Evolutionary conservation across 164 flowering plant genomes (phyloP).

Genomic region (Euptelea pleiosperma): DNA sequence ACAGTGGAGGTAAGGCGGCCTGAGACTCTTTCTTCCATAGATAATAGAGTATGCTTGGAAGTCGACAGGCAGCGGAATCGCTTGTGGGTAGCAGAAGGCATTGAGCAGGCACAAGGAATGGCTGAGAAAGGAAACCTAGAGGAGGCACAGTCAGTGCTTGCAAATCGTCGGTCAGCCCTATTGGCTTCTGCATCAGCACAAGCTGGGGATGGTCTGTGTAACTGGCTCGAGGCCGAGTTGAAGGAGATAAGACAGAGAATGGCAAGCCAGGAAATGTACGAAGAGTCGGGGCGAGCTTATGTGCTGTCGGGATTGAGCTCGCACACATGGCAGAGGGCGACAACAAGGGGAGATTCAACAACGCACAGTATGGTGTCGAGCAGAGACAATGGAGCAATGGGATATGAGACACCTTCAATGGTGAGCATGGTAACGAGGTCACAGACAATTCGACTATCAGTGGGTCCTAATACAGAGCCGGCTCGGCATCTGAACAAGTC

Average conservation of each 20-base stretch:
- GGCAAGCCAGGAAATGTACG: slow-evolving; percentile 27
- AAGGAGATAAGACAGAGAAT: slow-evolving; percentile 28
- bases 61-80: slow-evolving; percentile 37
- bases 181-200: slow-evolving; percentile 25
- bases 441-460: slow-evolving; percentile 5
- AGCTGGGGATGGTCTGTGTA: slow-evolving; percentile 30
- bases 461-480: not conserved
- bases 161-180: slow-evolving; percentile 9
- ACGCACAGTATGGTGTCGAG: not conserved
- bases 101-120: slow-evolving; percentile 24
- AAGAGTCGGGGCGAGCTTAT: slow-evolving; percentile 31
- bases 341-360: slow-evolving; percentile 24
- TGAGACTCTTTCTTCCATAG: slow-evolving; percentile 6
- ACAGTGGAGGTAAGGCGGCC: slow-evolving; percentile 23
- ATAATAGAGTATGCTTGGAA: slow-evolving; percentile 17
- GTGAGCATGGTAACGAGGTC: slow-evolving; percentile 23
- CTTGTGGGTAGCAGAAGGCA: slow-evolving; percentile 20
- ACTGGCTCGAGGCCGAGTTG: slow-evolving; percentile 30
- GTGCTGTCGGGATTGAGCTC: slow-evolving; percentile 37
- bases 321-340: slow-evolving; percentile 36
- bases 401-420: slow-evolving; percentile 26
- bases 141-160: slow-evolving; percentile 22
- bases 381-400: slow-evolving; percentile 10
- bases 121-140: slow-evolving; percentile 31
- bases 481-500: slow-evolving; percentile 9